phyloP scores from a whole-genome alignment of 176 grass and related monocot genomes.

The Calamus simplicifolius region DNA sequence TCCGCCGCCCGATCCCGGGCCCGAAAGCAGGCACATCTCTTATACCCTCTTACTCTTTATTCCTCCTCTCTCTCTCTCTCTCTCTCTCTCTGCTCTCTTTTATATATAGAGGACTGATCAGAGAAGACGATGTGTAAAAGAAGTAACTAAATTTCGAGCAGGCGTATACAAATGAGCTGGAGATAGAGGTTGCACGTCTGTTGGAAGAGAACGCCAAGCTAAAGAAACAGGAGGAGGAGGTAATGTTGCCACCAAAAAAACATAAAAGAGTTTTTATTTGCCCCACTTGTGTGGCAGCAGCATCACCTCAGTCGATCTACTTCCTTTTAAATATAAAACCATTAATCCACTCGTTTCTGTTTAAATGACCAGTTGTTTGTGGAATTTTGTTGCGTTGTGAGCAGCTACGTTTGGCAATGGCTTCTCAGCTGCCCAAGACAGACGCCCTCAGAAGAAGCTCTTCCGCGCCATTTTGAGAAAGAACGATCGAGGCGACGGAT shows the following conservation, averaged over 20 bases:
- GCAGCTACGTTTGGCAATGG: conserved; percentile 12
- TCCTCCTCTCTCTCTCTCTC: too few species aligned
- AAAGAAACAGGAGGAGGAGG: conserved; percentile 4
- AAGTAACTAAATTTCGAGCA: neutral
- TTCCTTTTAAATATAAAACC: too few species aligned
- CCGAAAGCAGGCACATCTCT: conserved; percentile 9
- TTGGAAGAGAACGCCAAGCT: conserved; percentile 7
- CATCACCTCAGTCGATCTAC: too few species aligned
- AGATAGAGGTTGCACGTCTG: neutral
- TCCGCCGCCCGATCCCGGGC: conserved; percentile 28
- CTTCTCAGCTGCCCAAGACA: conserved; percentile 10
- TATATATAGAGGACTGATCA: too few species aligned
- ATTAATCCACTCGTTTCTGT: too few species aligned
- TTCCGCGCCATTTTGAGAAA: conserved; percentile 27
- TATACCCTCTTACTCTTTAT: too few species aligned
- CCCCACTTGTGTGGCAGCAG: too few species aligned
- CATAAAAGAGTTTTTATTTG: too few species aligned
- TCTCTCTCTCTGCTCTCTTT: too few species aligned
- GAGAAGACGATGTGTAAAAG: too few species aligned
- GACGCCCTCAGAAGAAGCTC: conserved; percentile 16
- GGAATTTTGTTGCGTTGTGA: neutral
- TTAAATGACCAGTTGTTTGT: too few species aligned
- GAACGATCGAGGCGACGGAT: neutral
- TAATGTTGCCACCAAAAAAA: neutral
- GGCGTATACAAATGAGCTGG: conserved; percentile 9